phyloP scores from a whole-genome alignment of 2,329 filamentous ascomycete species.

The Fusarium sp. region DNA sequence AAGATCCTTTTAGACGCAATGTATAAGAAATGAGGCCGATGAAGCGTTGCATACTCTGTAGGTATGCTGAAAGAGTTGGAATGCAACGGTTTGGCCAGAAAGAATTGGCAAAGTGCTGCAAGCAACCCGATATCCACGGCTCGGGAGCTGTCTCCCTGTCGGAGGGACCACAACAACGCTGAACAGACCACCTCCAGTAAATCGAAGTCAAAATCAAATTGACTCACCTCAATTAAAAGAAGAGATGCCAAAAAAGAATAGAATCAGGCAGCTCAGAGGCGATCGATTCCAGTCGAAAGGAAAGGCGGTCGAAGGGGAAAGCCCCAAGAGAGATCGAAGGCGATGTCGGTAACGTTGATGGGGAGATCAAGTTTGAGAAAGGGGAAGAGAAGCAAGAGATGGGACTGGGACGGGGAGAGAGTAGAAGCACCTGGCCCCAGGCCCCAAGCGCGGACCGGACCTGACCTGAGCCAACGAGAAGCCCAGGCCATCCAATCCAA shows the following conservation, averaged over 20 bases:
- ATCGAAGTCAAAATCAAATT: constrained; percentile 8
- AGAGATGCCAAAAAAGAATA: constrained; percentile 38
- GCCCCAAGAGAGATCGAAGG: constrained; percentile 31
- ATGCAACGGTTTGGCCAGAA: neutral
- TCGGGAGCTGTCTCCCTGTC: constrained; percentile 21
- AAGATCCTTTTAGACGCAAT: constrained; percentile 8
- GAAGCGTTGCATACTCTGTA: neutral
- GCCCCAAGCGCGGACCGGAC: neutral
- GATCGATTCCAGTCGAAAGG: constrained; percentile 31
- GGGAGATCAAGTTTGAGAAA: constrained; percentile 41
- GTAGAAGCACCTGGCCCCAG: constrained; percentile 18
- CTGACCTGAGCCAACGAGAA: constrained; percentile 7
- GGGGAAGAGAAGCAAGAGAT: constrained; percentile 34
- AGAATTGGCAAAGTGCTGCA: constrained; percentile 4
- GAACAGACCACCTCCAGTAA: constrained; percentile 20
- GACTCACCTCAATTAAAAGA: constrained; percentile 37
- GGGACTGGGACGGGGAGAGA: constrained; percentile 25
- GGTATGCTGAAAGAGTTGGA: neutral
- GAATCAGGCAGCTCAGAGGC: constrained; percentile 29
- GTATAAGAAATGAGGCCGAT: neutral
- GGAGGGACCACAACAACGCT: constrained; percentile 18
- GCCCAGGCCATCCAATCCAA: constrained; percentile 4
- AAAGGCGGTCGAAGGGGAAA: constrained; percentile 34
- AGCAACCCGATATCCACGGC: constrained; percentile 15
- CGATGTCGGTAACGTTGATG: constrained; percentile 38